Evolutionary conservation across 768 basidiomycete species (phyloP), one percentile per base, ranked within the genome.

Genomic region (Hypholoma fasciculare): DNA sequence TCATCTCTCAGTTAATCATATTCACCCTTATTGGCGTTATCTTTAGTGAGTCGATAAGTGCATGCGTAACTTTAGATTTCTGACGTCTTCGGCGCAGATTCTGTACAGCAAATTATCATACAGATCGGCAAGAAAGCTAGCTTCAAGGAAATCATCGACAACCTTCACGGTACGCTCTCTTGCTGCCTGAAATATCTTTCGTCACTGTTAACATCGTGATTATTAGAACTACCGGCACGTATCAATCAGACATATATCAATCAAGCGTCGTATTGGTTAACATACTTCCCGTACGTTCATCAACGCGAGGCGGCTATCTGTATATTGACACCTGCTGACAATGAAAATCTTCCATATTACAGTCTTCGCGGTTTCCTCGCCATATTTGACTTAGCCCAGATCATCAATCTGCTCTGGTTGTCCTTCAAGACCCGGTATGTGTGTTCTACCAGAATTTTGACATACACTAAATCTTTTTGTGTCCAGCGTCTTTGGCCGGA

Each of bases 301-400:
- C 27, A n/a, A 13, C 30, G 30, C 30, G 30, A 34, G 30, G 17
- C 13, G 36, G 6, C 13, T 46, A 47, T 54, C 7, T 27, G 23
- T 9, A 12, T 27, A 49, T 47, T 26, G 46, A 7, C 46, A 19
- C 16, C 16, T 49, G 6, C 7, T 49, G 23, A 49, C 27, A 9
- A 48, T 48, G 20, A 30, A 11, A 14, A 14, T 7, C 9, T 49
- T 27, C 30, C 47, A 12, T n/a, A 34, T 34, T 34, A 3, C 44
- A 93, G 92, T 7, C 79, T 98, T 38, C 92, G 96, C 69, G 97
- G 96, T 23, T 97, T 98, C 83, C 82, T 98, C 42, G 90, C 86
- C 9, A 78, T 98, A 56, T 98, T 98, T 68, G 97, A 99, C 71
- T 78, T 99, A 36, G 96, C 97, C 6, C 97, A 99, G 73, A 85